Evolutionary conservation across 1,284 basidiomycete species (phyloP), one percentile per base, ranked within the genome.

Genomic region (Fomitopsis schrenkii): DNA sequence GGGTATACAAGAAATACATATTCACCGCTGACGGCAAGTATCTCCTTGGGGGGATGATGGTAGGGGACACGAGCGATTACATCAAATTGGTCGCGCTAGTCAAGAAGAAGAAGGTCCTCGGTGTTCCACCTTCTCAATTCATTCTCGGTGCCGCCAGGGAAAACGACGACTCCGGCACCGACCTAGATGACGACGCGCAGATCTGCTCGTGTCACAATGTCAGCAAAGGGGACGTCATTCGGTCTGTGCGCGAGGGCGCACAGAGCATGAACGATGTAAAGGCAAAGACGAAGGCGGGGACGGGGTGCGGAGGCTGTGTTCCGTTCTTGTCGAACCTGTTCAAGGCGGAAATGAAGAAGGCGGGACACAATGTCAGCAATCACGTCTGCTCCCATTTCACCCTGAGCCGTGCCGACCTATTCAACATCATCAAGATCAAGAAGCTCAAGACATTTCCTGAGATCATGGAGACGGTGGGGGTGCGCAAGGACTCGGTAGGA

Each of bases 21-120:
- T 93, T 93, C 71, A 88, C 82, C n/a, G 80, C 80, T 10, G 88
- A 92, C 70, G 90, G 90, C 19, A 87, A 87, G 71, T 82, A 89
- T 65, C 75, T 93, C 3, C 73, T 93, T 5, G 90, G 90, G 8
- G 90, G 90, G 2, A 91, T 91, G 83, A 91, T 93, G 89, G 84
- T 93, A 15, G 90, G 90, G 2, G 90, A 93, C 68, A 84, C 85
- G 35, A 80, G 79, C 50, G 87, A 91, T 70, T 93, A 84, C 66
- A 81, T 86, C 64, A 91, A 90, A 73, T 78, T 92, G 5, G 82
- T 91, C 12, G 78, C 85, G 5, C 77, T 92, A 36, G 85, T 89
- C 50, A 90, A 88, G 77, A 91, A 91, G 77, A 86, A 87, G 82
- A 87, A 88, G 80, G 67, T 80, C 4, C 77, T 91, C 50, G 87